Evolutionary conservation across 768 basidiomycete species (phyloP), one percentile per base, ranked within the genome.

Genomic region (Agaricus subrufescens): DNA sequence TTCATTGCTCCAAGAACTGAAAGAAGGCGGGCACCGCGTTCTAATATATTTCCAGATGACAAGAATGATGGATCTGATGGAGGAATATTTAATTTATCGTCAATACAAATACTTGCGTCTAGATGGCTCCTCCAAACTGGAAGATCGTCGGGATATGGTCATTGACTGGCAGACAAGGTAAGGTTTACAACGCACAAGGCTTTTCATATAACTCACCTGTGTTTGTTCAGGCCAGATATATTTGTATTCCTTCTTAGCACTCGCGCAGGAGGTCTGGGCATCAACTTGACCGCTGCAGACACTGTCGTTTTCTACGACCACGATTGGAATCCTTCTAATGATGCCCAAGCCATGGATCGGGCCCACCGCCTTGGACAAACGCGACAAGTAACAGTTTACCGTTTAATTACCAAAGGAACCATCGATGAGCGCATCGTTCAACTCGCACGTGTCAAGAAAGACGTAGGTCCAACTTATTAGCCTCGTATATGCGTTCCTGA

Each of bases 1-100:
- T 69, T 65, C 78, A 23, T 75, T 99, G n/a, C 76, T 99, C 7
- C 89, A 91, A 58, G 91, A 96, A 64, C 84, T 99, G 56, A 98
- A 97, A 73, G 79, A 84, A 37, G 89, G 86, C 1, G 95, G 95
- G 59, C 97, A 99, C 71, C 86, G 94, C 46, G 93, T 96, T 12
- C 72, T 99, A 63, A 80, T 99, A 19, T 99, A 98, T 73, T 98
- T 98, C 86, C 97, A 99, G 71, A 99, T 99, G 97, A 98, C 96
- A 11, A 84, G 89, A 57, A 99, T 98, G 97, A 97, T 99, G 87
- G 95, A 98, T 68, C 76, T 98, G 49, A 95, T 98, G 85, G 97
- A 98, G 70, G 97, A 98, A 68, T 99, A 98, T 68, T 78, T 99
- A 58, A 92, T 97, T 56, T 97, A 90, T 73, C 86, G 96, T 2